Conservation (phyloP, 2,329 filamentous ascomycete species). For the Sporothrix inflata region DNA sequence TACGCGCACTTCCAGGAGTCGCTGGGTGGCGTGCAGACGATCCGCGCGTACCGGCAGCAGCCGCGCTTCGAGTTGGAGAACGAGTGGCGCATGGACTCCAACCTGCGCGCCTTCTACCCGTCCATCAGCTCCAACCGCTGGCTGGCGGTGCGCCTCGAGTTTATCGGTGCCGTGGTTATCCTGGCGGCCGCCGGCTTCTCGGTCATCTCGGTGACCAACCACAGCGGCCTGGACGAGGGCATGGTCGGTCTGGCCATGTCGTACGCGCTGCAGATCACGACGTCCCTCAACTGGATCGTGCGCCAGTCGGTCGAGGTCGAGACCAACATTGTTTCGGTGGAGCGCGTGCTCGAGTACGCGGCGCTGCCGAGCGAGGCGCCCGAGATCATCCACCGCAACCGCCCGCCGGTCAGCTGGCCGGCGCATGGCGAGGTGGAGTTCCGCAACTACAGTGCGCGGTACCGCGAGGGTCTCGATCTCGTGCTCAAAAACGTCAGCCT, state of each 20-base stretch:
- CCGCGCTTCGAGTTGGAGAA: conserved; percentile 88
- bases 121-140: conserved; percentile 93
- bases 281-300: conserved; percentile 98
- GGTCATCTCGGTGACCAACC: conserved; percentile 75
- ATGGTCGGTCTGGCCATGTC: conserved; percentile 93
- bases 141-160: conserved; percentile 92
- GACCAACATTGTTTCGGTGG: conserved; percentile 99
- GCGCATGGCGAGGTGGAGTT: conserved; percentile 86
- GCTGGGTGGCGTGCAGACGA: conserved; percentile 89
- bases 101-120: conserved; percentile 91
- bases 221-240: conserved; percentile 67
- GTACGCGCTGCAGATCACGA: conserved; percentile 94
- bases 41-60: conserved; percentile 91
- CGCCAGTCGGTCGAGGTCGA: conserved; percentile 99
- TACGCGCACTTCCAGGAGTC: conserved; percentile 99
- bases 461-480: conserved; percentile 84
- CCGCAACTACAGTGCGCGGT: conserved; percentile 91
- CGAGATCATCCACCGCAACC: conserved; percentile 85
- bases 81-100: conserved; percentile 95
- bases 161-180: conserved; percentile 94
- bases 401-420: conserved; percentile 90
- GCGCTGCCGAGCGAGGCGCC: conserved; percentile 89
- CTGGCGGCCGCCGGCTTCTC: conserved; percentile 80
- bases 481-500: conserved; percentile 92
- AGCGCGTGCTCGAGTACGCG: conserved; percentile 95